Percentiles rank a stretch among this genome's conserved stretches.
phyloP scores from a whole-genome alignment of 441 rosid genomes.

The Euphorbia corollata region DNA sequence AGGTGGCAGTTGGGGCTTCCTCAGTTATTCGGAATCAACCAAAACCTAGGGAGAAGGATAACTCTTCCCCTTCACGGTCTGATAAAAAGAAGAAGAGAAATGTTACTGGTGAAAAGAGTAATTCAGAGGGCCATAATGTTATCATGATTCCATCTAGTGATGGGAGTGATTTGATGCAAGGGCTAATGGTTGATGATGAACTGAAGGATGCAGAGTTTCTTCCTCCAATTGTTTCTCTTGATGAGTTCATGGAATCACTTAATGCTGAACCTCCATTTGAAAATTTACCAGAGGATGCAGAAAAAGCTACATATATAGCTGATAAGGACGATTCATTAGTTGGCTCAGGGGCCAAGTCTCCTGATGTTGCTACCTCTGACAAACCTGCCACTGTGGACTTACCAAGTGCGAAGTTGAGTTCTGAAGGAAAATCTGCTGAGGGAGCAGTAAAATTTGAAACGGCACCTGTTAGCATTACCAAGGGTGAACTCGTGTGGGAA shows the following conservation, averaged over 20 bases:
- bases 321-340: conserved; percentile 40
- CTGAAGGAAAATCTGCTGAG: conserved; percentile 23
- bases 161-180: conserved; percentile 45
- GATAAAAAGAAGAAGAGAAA: conserved; percentile 32
- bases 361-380: conserved; percentile 26
- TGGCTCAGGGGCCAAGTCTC: conserved; percentile 29
- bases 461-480: conserved; percentile 20
- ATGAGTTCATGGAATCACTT: conserved; percentile 74
- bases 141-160: conserved; percentile 57
- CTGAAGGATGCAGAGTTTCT: conserved; percentile 67
- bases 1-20: conserved; percentile 48
- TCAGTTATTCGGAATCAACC: conserved; percentile 26
- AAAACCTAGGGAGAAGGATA: conserved; percentile 27
- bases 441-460: conserved; percentile 24
- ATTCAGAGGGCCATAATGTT: conserved; percentile 27
- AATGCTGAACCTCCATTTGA: conserved; percentile 74
- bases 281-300: conserved; percentile 44
- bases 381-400: conserved; percentile 28
- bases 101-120: conserved; percentile 28
- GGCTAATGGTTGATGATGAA: conserved; percentile 64
- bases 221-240: conserved; percentile 83
- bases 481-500: conserved; percentile 63
- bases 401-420: conserved; percentile 19
- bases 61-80: conserved; percentile 17
- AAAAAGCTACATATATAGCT: conserved; percentile 24